These are phyloP conservation scores for Ophiocordyceps polyrhachis-furcata DNA, from an alignment of 2,329 filamentous ascomycete species.

Conservation along the genomic window DNA sequence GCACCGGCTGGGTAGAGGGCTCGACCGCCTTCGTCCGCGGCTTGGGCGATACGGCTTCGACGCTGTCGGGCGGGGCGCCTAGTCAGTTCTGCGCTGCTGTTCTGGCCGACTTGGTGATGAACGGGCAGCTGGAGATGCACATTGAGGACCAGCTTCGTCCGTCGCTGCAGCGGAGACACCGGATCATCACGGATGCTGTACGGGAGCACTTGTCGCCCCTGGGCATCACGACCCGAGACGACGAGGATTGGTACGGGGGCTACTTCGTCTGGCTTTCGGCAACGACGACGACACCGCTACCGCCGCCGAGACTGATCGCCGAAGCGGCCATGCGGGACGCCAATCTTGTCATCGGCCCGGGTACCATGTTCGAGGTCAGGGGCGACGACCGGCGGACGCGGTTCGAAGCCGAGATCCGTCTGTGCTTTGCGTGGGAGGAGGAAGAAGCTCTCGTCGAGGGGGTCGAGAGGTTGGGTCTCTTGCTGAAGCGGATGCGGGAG, in stretches of 20 bases:
- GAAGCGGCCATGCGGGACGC: conserved; percentile 40
- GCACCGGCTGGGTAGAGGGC: conserved; percentile 79
- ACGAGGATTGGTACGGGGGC: conserved; percentile 44
- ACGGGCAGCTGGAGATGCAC: conserved; percentile 24
- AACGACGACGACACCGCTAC: conserved; percentile 11
- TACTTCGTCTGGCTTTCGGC: conserved; percentile 66
- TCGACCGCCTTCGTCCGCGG: conserved; percentile 34
- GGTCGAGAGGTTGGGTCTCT: conserved; percentile 38
- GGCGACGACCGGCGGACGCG: conserved; percentile 31
- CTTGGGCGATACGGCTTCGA: conserved; percentile 32
- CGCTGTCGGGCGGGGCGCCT: conserved; percentile 37
- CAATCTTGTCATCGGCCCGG: conserved; percentile 48
- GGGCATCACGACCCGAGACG: conserved; percentile 29
- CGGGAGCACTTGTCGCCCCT: conserved; percentile 39
- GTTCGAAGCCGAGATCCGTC: conserved; percentile 41
- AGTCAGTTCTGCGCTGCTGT: conserved; percentile 34
- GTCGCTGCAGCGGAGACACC: conserved; percentile 25
- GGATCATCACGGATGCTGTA: conserved; percentile 38
- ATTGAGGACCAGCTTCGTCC: conserved; percentile 24
- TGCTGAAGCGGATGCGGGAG: conserved; percentile 17
- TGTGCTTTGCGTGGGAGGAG: conserved; percentile 59
- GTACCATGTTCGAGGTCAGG: conserved; percentile 49
- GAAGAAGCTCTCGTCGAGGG: conserved; percentile 48
- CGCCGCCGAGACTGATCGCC: conserved; percentile 36
- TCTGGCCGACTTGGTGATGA: conserved; percentile 26